Percentiles rank a stretch among this genome's conserved stretches.
phyloP scores from a whole-genome alignment of 352 stramenopile genomes.

The Globisporangium spinosum region DNA sequence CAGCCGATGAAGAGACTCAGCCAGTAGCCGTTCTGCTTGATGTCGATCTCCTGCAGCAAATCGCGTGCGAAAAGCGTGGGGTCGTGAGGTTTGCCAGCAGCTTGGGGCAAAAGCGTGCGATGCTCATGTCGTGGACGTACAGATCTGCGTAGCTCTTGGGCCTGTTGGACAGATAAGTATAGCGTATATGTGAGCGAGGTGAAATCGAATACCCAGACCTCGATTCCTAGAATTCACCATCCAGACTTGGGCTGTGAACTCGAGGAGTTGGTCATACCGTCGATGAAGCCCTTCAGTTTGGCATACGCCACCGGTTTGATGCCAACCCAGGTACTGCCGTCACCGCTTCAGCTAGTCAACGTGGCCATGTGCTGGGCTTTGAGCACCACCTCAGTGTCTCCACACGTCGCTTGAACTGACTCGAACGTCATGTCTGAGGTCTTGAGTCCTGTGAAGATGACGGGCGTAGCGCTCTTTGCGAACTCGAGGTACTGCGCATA shows the following conservation, averaged over 20 bases:
- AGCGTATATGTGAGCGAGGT: not conserved
- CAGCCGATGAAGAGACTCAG: conserved; percentile 39
- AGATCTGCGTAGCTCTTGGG: conserved; percentile 22
- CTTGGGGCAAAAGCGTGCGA: conserved; percentile 27
- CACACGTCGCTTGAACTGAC: not conserved
- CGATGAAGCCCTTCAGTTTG: not conserved
- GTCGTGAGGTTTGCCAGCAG: conserved; percentile 15
- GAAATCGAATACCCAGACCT: not conserved
- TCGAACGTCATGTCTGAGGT: not conserved
- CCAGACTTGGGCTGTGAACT: not conserved
- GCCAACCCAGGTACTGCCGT: not conserved
- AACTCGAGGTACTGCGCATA: not conserved
- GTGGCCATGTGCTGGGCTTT: not conserved
- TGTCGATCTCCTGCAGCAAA: conserved; percentile 18
- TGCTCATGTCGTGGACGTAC: conserved; percentile 36
- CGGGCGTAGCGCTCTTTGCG: not conserved
- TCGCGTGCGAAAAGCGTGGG: conserved; percentile 29
- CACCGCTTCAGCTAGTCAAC: not conserved
- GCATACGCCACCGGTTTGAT: not conserved
- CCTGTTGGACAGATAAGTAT: not conserved
- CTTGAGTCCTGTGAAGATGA: not conserved
- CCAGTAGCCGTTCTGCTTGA: conserved; percentile 33
- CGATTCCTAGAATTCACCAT: not conserved
- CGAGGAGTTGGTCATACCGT: not conserved
- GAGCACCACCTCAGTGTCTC: not conserved